Evolutionary conservation across 31 red algal genomes (phyloP).

Genomic region (Odonthalia washingtoniensis): DNA sequence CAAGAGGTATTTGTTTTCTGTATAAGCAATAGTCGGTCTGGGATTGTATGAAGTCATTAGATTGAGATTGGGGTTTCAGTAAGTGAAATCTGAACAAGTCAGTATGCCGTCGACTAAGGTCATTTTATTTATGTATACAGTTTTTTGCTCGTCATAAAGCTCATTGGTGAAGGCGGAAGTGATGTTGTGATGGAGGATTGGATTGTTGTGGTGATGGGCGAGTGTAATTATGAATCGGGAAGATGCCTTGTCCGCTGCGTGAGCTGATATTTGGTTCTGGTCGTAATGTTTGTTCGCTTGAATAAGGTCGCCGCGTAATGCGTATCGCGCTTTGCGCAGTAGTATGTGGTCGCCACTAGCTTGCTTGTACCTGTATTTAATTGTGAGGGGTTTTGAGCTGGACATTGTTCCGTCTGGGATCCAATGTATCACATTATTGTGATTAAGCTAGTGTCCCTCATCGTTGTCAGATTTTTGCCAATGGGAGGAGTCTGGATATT

Average conservation of each 20-base stretch:
- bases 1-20: too few relatives aligned
- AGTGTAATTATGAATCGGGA: background rate
- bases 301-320: conserved; percentile 42
- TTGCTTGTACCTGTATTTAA: conserved; percentile 9
- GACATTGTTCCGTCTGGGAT: background rate
- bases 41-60: too few relatives aligned
- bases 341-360: background rate
- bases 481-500: too few relatives aligned
- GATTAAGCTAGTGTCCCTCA: too few relatives aligned
- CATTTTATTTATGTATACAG: conserved; percentile 4
- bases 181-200: conserved; percentile 24
- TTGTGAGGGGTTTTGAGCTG: conserved; percentile 11
- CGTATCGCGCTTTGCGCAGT: conserved; percentile 5
- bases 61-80: too few relatives aligned
- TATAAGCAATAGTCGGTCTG: too few relatives aligned
- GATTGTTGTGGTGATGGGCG: conserved; percentile 4
- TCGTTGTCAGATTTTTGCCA: too few relatives aligned
- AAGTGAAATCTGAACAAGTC: background rate
- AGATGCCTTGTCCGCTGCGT: conserved; percentile 18
- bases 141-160: conserved; percentile 6
- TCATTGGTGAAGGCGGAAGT: conserved; percentile 27
- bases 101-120: conserved; percentile 16
- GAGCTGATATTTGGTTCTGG: conserved; percentile 9
- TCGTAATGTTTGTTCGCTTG: conserved; percentile 12
- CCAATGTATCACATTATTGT: too few relatives aligned